Evolutionary conservation across 2,329 filamentous ascomycete genomes (phyloP).

Genomic region (Onygenales sp.): DNA sequence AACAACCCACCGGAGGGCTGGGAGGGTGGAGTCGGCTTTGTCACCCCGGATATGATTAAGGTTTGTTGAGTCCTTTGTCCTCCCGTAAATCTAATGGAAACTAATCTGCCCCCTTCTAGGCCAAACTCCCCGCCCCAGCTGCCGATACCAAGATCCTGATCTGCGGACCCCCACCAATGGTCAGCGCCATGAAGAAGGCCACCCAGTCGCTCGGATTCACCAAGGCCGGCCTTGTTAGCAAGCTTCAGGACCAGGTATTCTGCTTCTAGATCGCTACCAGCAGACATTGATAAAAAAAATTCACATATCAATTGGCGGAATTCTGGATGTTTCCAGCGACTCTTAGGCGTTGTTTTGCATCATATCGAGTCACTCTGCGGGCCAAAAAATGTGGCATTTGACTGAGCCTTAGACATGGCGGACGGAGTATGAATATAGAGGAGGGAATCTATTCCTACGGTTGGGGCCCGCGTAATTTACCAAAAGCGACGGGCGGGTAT

Average conservation of each 20-base stretch:
- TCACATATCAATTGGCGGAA: neutral
- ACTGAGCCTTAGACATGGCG: no score
- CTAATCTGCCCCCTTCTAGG: conserved; percentile 18
- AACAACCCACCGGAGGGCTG: conserved; percentile 91
- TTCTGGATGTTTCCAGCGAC: no score
- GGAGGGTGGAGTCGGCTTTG: conserved; percentile 88
- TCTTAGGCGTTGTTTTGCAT: no score
- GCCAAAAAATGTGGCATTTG: no score
- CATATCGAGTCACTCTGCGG: no score
- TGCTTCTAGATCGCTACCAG: conserved; percentile 56
- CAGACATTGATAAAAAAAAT: neutral
- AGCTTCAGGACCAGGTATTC: conserved; percentile 96
- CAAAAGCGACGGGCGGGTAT: no score
- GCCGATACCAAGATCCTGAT: conserved; percentile 86
- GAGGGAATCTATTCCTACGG: no score
- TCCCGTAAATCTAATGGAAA: conserved; percentile 12
- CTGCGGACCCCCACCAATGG: conserved; percentile 94
- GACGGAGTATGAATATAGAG: no score
- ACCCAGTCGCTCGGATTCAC: conserved; percentile 80
- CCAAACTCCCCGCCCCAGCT: conserved; percentile 64
- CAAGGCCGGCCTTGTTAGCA: conserved; percentile 91
- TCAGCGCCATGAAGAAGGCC: conserved; percentile 93
- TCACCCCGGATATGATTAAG: conserved; percentile 91
- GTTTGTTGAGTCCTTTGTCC: conserved; percentile 36
- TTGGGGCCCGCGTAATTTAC: no score